These are phyloP conservation scores for Kodamaea derodonti DNA, from an alignment of 1,139 yeast species.

Conservation along the genomic window DNA sequence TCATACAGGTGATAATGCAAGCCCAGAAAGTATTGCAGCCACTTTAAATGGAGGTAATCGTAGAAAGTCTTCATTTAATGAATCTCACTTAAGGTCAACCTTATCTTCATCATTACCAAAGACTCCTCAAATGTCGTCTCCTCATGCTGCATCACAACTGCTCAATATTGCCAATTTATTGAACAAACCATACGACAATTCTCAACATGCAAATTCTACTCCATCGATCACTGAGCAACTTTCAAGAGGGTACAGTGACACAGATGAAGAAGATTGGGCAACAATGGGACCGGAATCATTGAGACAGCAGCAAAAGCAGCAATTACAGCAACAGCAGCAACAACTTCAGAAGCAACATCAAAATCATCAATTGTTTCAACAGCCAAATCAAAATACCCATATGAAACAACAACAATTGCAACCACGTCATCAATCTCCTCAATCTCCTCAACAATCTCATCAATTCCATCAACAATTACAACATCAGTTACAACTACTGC, in stretches of 20 bases:
- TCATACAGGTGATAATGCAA: constrained; percentile 17
- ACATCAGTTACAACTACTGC: not conserved
- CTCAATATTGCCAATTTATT: constrained; percentile 14
- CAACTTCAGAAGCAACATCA: not conserved
- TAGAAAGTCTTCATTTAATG: constrained; percentile 44
- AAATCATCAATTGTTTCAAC: not conserved
- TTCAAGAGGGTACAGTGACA: constrained; percentile 35
- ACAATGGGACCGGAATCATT: constrained; percentile 73
- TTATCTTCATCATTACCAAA: constrained; percentile 23
- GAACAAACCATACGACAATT: constrained; percentile 12
- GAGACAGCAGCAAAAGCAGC: constrained; percentile 22
- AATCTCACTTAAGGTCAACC: constrained; percentile 41
- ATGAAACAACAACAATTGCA: not conserved
- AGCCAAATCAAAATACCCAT: not conserved
- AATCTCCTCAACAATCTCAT: not conserved
- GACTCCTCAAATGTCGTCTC: constrained; percentile 5
- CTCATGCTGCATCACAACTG: constrained; percentile 9
- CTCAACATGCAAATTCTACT: constrained; percentile 11
- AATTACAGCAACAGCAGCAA: constrained; percentile 3
- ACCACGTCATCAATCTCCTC: not conserved
- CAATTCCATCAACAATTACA: not conserved
- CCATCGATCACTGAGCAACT: constrained; percentile 9
- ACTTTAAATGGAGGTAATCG: constrained; percentile 19
- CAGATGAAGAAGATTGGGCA: constrained; percentile 97
- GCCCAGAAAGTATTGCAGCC: constrained; percentile 16